Evolutionary conservation across 192 early-diverging fungal genomes (phyloP), one percentile per base, ranked within the genome.

Genomic region (Coemansia sp.): DNA sequence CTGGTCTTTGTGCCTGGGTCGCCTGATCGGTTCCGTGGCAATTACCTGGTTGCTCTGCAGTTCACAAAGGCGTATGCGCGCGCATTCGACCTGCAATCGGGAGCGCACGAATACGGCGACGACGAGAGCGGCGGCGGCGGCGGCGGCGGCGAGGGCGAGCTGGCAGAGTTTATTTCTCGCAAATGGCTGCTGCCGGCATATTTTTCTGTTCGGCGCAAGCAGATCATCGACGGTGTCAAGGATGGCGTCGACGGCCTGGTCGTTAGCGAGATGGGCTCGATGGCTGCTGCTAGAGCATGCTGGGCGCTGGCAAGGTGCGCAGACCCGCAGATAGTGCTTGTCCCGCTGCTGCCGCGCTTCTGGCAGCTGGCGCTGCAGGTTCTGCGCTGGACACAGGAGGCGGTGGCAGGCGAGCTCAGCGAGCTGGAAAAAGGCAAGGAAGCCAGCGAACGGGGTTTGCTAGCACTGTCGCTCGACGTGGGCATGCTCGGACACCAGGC

Each of bases 151-250:
- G 39, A 26, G 3, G 9, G 40, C 0, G 52, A 72, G 4, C 65
- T 55, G 34, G 25, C 43, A 2, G 71, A 66, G 55, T 74, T 74
- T 43, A n/a, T n/a, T n/a, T 35, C 42, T 36, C 58, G 60, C 46
- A 74, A 67, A 22, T 74, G 71, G 71, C 71, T 67, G 49, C 42
- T 74, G 18, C 50, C 59, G 0, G 71, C 71, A 23, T 74, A 74
- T 29, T 72, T 60, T 41, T 56, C 69, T 6, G 59, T 72, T 23
- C 58, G 63, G 15, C 59, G 65, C 33, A 55, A 38, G 11, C 61
- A 61, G 35, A 46, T 61, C 27, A 44, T 60, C 17, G 58, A 36
- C 15, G 19, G 29, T 20, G 39, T 7, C 15, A 24, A 26, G 5
- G 19, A 23, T 18, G 24, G 7, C 22, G 38, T 22, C 13, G 18